Percentiles rank a stretch among this genome's conserved stretches.
phyloP scores from a whole-genome alignment of 768 basidiomycete species.

The Suillus lakei region DNA sequence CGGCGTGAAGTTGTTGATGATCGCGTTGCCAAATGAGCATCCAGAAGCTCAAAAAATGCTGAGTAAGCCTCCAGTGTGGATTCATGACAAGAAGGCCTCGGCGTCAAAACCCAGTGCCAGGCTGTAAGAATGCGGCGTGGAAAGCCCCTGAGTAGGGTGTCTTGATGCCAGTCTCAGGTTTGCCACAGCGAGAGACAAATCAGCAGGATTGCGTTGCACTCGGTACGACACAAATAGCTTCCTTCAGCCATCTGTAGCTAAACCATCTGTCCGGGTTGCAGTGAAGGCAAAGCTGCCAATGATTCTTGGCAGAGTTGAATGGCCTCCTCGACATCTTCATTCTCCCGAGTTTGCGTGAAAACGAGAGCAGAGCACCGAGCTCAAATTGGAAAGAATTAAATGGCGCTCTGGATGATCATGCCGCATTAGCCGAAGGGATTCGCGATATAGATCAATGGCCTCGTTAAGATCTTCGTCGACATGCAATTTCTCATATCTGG shows the following conservation, averaged over 20 bases:
- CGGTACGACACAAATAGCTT: conserved; percentile 33
- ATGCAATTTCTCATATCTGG: conserved; percentile 13
- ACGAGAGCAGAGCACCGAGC: conserved; percentile 19
- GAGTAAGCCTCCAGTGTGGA: conserved; percentile 7
- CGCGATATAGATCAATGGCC: conserved; percentile 16
- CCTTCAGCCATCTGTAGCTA: not conserved
- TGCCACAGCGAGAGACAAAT: conserved; percentile 15
- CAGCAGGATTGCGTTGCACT: conserved; percentile 16
- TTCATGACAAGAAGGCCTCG: too few species aligned
- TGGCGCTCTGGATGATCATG: conserved; percentile 16
- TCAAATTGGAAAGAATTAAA: conserved; percentile 12
- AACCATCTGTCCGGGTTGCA: not conserved
- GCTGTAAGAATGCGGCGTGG: too few species aligned
- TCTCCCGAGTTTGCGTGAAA: conserved; percentile 10
- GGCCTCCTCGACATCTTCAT: conserved; percentile 29
- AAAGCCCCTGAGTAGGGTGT: too few species aligned
- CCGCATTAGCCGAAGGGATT: conserved; percentile 11
- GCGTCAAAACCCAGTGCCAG: too few species aligned
- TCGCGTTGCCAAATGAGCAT: conserved; percentile 4
- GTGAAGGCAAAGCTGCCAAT: not conserved
- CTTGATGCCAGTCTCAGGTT: conserved; percentile 32
- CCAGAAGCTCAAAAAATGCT: not conserved
- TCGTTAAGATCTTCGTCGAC: conserved; percentile 23
- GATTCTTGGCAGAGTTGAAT: conserved; percentile 11
- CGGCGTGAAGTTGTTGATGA: not conserved